A percentile compares a stretch with the other conserved stretches of the same genome.
phyloP scores from a whole-genome alignment of 1,284 basidiomycete genomes.

The Microbotryum intermedium region DNA sequence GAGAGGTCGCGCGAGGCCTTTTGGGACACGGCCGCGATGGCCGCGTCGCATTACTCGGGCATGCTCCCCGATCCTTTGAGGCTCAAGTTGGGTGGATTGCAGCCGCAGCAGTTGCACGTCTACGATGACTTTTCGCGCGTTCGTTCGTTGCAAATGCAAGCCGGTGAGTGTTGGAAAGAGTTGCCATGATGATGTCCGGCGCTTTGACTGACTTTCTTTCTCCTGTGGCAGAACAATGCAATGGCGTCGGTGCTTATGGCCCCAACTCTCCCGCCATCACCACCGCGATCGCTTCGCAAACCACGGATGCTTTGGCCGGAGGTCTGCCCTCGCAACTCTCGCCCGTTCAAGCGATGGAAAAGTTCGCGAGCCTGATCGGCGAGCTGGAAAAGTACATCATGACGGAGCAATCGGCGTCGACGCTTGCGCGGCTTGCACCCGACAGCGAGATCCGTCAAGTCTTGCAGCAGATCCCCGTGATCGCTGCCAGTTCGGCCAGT shows the following conservation, averaged over 20 bases:
- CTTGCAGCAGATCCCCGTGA: slow-evolving; percentile 67
- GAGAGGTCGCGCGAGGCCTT: slow-evolving; percentile 70
- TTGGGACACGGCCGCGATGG: slow-evolving; percentile 67
- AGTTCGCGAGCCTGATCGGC: slow-evolving; percentile 51
- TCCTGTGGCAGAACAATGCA: slow-evolving; percentile 12
- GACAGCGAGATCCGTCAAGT: slow-evolving; percentile 79
- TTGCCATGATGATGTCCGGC: not conserved
- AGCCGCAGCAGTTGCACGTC: slow-evolving; percentile 71
- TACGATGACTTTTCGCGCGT: slow-evolving; percentile 78
- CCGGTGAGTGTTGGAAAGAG: not conserved
- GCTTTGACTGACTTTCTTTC: not conserved
- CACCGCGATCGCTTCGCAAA: slow-evolving; percentile 9
- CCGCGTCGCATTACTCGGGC: slow-evolving; percentile 63
- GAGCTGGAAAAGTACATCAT: slow-evolving; percentile 72
- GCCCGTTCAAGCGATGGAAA: slow-evolving; percentile 36
- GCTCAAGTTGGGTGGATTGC: slow-evolving; percentile 73
- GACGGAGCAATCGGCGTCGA: slow-evolving; percentile 43
- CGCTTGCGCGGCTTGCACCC: slow-evolving; percentile 61
- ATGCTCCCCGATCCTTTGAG: slow-evolving; percentile 83
- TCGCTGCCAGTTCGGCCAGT: slow-evolving; percentile 68
- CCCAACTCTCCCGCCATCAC: slow-evolving; percentile 23
- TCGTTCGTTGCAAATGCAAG: slow-evolving; percentile 14
- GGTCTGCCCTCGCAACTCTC: slow-evolving; percentile 19
- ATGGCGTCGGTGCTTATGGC: slow-evolving; percentile 13
- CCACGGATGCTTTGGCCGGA: slow-evolving; percentile 6